A percentile compares a stretch with the other conserved stretches of the same genome.
Conservation (phyloP, 2,329 filamentous ascomycete species). For the Aureobasidium leucospermi region DNA sequence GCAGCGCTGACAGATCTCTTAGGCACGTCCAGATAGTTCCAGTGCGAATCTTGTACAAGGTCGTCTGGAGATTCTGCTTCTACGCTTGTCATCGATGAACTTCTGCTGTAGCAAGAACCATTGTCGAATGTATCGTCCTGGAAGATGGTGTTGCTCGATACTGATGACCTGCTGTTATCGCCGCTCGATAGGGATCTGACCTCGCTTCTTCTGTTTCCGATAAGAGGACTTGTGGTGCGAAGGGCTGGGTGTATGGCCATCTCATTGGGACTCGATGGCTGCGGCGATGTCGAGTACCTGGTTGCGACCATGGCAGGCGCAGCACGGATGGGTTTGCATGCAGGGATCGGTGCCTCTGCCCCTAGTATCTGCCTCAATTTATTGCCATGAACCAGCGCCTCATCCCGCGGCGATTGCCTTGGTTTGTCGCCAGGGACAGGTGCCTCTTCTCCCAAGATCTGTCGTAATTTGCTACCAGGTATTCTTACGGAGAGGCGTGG, state of each 20-base stretch:
- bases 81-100: slow-evolving; percentile 33
- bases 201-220: not conserved
- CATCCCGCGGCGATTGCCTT: slow-evolving; percentile 9
- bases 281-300: not conserved
- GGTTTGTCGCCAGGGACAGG: not conserved
- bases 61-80: slow-evolving; percentile 23
- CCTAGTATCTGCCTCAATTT: slow-evolving; percentile 12
- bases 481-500: slow-evolving; percentile 21
- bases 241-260: slow-evolving; percentile 11
- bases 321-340: not conserved
- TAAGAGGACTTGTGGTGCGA: not conserved
- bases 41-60: slow-evolving; percentile 19
- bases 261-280: not conserved
- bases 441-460: slow-evolving; percentile 5
- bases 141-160: slow-evolving; percentile 25
- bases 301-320: not conserved
- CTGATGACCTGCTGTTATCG: slow-evolving; percentile 21
- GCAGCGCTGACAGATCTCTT: slow-evolving; percentile 17
- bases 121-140: slow-evolving; percentile 15
- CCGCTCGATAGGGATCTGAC: not conserved
- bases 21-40: slow-evolving; percentile 15
- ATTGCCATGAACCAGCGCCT: not conserved
- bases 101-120: slow-evolving; percentile 32
- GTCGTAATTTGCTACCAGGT: slow-evolving; percentile 15
- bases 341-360: not conserved